Evolutionary conservation across 2,329 filamentous ascomycete genomes (phyloP), one percentile per base, ranked within the genome.

Genomic region (Aspergillus aculeatus): DNA sequence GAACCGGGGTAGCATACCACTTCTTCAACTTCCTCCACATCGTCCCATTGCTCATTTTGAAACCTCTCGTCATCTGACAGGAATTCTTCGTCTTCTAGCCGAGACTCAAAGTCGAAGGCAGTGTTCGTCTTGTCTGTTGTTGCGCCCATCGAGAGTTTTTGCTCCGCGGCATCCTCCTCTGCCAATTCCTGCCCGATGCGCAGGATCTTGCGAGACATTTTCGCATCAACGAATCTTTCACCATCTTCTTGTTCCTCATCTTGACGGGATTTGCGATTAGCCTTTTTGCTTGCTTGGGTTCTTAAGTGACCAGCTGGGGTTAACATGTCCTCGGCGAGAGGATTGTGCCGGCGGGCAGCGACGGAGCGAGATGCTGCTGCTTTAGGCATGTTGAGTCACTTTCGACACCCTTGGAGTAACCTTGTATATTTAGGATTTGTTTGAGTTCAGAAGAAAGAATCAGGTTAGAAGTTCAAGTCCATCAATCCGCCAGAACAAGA

Each of bases 181-280:
- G 87, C 89, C 14, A 99, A 82, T 72, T 96, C 91, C 69, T 93
- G 90, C 57, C 94, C 94, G 69, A 98, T 91, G 66, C 90, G 86
- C 62, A 99, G 75, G 73, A 99, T 99, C 70, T 91, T 92, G 68
- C 88, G 85, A 59, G 94, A 96, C 19, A 93, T 88, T 74, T 91
- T 93, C 60, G 92, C 88, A 75, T 97, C 93, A 62, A 99, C 86
- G 71, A 89, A 98, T 64, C 83, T 81, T 62, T 90, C 86, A 61
- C 85, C 83, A 59, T 86, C 83, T 10, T 83, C 82, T 32, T 84
- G 82, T 35, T 86, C 83, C n/a, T 70, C 84, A 54, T 82, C 76
- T 41, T 77, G 71, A 53, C 74, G 73, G 57, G 81, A 84, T 75
- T 87, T 89, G 65, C 82, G 80, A 76, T 87, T 89, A 67, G 83